phyloP scores from a whole-genome alignment of 805 yeast species.

The Priceomyces fermenticarens region DNA sequence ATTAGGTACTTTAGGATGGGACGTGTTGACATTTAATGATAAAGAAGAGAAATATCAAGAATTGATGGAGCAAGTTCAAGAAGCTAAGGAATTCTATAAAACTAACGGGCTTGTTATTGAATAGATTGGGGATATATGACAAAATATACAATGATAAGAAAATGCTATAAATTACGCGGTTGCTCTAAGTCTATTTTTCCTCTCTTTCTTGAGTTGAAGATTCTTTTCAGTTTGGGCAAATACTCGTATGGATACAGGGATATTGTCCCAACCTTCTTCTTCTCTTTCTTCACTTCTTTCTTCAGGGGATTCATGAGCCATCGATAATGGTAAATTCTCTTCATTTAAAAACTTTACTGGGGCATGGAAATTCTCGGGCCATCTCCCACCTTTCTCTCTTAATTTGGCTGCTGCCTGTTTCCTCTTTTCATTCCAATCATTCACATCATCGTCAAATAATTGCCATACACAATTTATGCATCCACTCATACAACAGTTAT shows the following conservation, averaged over 20 bases:
- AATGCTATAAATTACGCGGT: background rate
- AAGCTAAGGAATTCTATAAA: constrained; percentile 59
- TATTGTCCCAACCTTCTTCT: constrained; percentile 41
- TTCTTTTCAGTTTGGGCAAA: constrained; percentile 81
- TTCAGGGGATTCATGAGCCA: constrained; percentile 23
- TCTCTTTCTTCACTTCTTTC: constrained; percentile 12
- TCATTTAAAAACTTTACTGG: constrained; percentile 29
- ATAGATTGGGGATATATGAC: background rate
- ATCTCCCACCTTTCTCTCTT: constrained; percentile 34
- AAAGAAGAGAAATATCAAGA: constrained; percentile 66
- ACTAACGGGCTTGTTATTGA: constrained; percentile 54
- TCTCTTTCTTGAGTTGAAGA: constrained; percentile 41
- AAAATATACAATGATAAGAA: background rate
- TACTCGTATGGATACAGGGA: constrained; percentile 74
- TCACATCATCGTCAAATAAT: constrained; percentile 79
- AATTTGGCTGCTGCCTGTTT: constrained; percentile 51
- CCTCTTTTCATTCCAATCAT: constrained; percentile 70
- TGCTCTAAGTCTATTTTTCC: background rate
- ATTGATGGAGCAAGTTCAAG: constrained; percentile 54
- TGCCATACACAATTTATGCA: constrained; percentile 98
- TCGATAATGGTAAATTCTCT: constrained; percentile 36
- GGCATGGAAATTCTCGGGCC: constrained; percentile 44
- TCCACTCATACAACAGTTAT: constrained; percentile 97
- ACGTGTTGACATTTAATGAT: constrained; percentile 66
- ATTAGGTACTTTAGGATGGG: constrained; percentile 64